Conservation (phyloP, 257 asterid species). For the Perilla frutescens region DNA sequence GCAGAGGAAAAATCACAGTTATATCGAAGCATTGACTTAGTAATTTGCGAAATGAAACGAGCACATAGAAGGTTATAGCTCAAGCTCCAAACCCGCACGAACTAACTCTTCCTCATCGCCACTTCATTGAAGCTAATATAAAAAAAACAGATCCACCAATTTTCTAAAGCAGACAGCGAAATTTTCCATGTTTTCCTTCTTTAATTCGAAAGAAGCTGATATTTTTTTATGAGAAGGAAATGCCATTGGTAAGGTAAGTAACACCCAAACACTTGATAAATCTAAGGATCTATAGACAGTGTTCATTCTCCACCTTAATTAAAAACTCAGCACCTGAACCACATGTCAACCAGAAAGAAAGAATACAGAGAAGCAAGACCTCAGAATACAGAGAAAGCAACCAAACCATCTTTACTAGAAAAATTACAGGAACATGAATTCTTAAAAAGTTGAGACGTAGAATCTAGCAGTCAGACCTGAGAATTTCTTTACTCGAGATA, state of each 20-base stretch:
- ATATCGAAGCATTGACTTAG: background rate
- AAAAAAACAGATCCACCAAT: background rate
- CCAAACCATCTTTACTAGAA: background rate
- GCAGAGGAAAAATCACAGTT: background rate
- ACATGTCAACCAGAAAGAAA: background rate
- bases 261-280: no score
- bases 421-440: background rate
- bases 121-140: no score
- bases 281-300: no score
- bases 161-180: background rate
- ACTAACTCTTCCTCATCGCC: no score
- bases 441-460: background rate
- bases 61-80: background rate
- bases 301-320: background rate
- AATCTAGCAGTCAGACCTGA: background rate
- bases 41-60: background rate
- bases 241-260: no score
- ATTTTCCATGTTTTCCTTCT: no score
- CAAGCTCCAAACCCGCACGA: background rate
- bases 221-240: no score
- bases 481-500: background rate
- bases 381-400: slow-evolving; percentile 11
- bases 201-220: no score
- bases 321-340: background rate
- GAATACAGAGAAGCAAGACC: background rate